These are phyloP conservation scores for Oxytropis ochrocephala DNA, from an alignment of 306 rosid genomes.

Conservation along the genomic window DNA sequence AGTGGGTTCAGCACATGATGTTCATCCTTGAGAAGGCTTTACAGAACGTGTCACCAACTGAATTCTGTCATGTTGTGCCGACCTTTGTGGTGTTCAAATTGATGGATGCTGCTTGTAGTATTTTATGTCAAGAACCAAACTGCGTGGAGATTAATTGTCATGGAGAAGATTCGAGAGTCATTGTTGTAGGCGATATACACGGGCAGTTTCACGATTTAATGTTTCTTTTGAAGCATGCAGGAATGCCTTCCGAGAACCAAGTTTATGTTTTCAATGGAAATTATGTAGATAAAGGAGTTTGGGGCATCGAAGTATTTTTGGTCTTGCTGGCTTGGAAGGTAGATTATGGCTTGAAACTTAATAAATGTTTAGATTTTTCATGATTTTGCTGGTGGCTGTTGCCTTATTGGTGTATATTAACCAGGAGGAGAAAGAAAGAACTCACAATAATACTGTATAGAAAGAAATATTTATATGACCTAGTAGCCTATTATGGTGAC, in stretches of 20 bases:
- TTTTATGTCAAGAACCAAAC: slow-evolving; percentile 62
- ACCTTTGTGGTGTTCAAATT: slow-evolving; percentile 50
- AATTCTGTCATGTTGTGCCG: slow-evolving; percentile 46
- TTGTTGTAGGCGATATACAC: slow-evolving; percentile 72
- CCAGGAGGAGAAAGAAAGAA: not conserved
- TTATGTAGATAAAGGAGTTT: slow-evolving; percentile 74
- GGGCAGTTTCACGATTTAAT: slow-evolving; percentile 83
- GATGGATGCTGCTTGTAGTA: slow-evolving; percentile 41
- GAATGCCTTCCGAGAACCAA: slow-evolving; percentile 67
- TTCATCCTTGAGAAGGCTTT: slow-evolving; percentile 47
- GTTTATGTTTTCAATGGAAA: slow-evolving; percentile 78
- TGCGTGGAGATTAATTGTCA: slow-evolving; percentile 68
- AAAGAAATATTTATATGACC: slow-evolving; percentile 14
- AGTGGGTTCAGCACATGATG: slow-evolving; percentile 76
- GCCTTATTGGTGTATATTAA: not conserved
- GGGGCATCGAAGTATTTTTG: slow-evolving; percentile 80
- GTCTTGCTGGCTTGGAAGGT: slow-evolving; percentile 93
- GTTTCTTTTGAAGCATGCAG: slow-evolving; percentile 52
- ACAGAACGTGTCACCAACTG: slow-evolving; percentile 37
- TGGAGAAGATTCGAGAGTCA: slow-evolving; percentile 60
- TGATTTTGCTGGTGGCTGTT: not conserved
- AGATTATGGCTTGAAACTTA: slow-evolving; percentile 15
- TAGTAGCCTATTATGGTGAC: not conserved
- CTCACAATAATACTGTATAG: not conserved
- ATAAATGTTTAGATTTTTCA: not conserved